phyloP scores from a whole-genome alignment of 1,284 basidiomycete genomes.

The Cryptococcus neoformans region DNA sequence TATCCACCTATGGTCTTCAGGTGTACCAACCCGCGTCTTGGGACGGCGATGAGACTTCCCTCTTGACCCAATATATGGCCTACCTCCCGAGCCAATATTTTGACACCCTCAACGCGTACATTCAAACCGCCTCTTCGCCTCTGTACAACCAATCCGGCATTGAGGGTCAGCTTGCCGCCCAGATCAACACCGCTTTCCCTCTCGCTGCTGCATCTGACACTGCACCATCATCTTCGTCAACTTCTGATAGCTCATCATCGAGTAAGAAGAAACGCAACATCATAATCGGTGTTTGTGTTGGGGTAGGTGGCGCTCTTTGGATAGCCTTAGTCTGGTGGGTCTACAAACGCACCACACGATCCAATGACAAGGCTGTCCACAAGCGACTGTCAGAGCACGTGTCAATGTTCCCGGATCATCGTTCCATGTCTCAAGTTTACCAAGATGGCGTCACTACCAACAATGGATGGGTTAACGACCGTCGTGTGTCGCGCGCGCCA shows the following conservation, averaged over 20 bases:
- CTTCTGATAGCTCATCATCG: neutral
- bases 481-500: slow-evolving; percentile 30
- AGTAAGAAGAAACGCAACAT: slow-evolving; percentile 38
- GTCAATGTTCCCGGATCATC: slow-evolving; percentile 42
- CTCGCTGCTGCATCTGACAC: slow-evolving; percentile 30
- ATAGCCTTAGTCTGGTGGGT: slow-evolving; percentile 47
- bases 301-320: slow-evolving; percentile 47
- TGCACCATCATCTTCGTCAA: slow-evolving; percentile 11
- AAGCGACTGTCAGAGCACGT: slow-evolving; percentile 49
- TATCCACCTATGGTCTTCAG: slow-evolving; percentile 47
- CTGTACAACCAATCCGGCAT: slow-evolving; percentile 49
- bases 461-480: slow-evolving; percentile 8
- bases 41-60: slow-evolving; percentile 31
- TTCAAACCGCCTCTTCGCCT: slow-evolving; percentile 42
- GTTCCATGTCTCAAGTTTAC: slow-evolving; percentile 15
- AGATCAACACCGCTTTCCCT: slow-evolving; percentile 49
- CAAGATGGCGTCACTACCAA: neutral
- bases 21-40: slow-evolving; percentile 48
- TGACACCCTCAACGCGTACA: slow-evolving; percentile 43
- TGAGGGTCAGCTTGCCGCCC: slow-evolving; percentile 44
- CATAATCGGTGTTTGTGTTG: slow-evolving; percentile 50
- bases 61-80: slow-evolving; percentile 49
- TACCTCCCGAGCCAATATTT: slow-evolving; percentile 47
- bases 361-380: slow-evolving; percentile 47
- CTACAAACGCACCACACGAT: slow-evolving; percentile 47